phyloP scores from a whole-genome alignment of 2,329 filamentous ascomycete genomes.

The Pseudonectria foliicola region DNA sequence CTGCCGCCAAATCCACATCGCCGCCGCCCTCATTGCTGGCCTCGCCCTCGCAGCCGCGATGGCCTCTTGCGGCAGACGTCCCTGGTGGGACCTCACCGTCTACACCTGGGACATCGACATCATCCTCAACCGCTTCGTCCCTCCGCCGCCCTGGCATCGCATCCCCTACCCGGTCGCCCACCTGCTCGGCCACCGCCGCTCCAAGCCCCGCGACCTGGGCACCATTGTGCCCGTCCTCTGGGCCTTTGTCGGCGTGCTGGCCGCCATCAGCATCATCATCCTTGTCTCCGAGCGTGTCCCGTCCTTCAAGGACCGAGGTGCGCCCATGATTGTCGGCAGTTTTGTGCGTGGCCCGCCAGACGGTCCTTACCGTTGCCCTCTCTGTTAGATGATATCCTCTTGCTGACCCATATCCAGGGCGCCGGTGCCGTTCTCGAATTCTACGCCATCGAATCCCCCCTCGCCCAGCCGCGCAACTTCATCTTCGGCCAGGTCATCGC shows the following conservation, averaged over 20 bases:
- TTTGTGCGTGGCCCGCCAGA: constrained; percentile 46
- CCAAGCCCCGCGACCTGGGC: constrained; percentile 36
- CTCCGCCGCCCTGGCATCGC: constrained; percentile 53
- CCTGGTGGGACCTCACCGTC: constrained; percentile 8
- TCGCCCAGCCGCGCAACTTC: constrained; percentile 66
- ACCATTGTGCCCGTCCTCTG: constrained; percentile 54
- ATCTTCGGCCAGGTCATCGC: constrained; percentile 61
- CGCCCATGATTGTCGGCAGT: constrained; percentile 59
- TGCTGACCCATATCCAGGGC: constrained; percentile 40
- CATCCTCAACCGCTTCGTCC: constrained; percentile 65
- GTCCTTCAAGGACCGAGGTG: constrained; percentile 42
- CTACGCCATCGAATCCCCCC: constrained; percentile 62
- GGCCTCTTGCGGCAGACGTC: too few relatives aligned
- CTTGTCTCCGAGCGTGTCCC: constrained; percentile 48
- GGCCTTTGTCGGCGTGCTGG: constrained; percentile 59
- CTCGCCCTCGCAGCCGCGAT: too few relatives aligned
- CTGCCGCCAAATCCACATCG: too few relatives aligned
- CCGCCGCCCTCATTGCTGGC: too few relatives aligned
- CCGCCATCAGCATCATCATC: constrained; percentile 52
- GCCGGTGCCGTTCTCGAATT: constrained; percentile 72
- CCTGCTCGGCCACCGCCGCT: constrained; percentile 57
- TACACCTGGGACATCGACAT: constrained; percentile 69
- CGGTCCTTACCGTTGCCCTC: neutral
- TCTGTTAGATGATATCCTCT: too few relatives aligned
- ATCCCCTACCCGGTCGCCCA: constrained; percentile 61